Conservation (phyloP, 768 basidiomycete genomes). For the Amanita inopinata region DNA sequence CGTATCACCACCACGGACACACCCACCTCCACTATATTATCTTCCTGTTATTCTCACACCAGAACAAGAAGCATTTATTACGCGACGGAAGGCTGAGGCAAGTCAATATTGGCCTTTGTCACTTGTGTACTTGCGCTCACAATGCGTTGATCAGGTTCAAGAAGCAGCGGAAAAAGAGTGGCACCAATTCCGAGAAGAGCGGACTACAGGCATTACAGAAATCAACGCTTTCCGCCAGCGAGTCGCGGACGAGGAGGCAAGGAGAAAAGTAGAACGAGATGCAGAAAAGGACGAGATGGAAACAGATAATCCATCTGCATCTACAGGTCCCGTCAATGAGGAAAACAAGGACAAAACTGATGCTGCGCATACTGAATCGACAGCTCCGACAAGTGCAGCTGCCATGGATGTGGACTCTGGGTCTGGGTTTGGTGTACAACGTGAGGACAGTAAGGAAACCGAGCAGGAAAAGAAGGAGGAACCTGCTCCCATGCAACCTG, state of each 20-base stretch:
- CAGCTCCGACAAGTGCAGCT: constrained; percentile 14
- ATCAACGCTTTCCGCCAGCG: constrained; percentile 51
- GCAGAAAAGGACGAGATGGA: constrained; percentile 32
- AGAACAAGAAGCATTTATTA: constrained; percentile 60
- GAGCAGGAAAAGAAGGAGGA: constrained; percentile 46
- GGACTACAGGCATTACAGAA: constrained; percentile 47
- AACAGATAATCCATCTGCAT: constrained; percentile 17
- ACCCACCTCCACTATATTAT: constrained; percentile 73
- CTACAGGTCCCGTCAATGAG: constrained; percentile 14
- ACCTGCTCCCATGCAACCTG: constrained; percentile 43
- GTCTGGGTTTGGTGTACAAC: constrained; percentile 17
- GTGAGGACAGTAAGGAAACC: constrained; percentile 27
- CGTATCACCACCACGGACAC: constrained; percentile 44
- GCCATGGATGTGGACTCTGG: constrained; percentile 33
- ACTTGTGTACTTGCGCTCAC: constrained; percentile 3
- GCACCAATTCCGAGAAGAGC: constrained; percentile 52
- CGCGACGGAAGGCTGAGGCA: constrained; percentile 55
- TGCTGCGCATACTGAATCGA: constrained; percentile 1
- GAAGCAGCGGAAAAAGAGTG: constrained; percentile 65
- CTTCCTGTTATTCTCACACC: constrained; percentile 61
- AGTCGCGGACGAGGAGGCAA: constrained; percentile 56
- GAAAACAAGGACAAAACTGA: constrained; percentile 10
- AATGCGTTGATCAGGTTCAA: constrained; percentile 32
- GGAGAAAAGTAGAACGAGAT: constrained; percentile 28
- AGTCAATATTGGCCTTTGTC: constrained; percentile 11